Conservation (phyloP, 2,329 filamentous ascomycete species). For the Aaosphaeria pasadenensis region DNA sequence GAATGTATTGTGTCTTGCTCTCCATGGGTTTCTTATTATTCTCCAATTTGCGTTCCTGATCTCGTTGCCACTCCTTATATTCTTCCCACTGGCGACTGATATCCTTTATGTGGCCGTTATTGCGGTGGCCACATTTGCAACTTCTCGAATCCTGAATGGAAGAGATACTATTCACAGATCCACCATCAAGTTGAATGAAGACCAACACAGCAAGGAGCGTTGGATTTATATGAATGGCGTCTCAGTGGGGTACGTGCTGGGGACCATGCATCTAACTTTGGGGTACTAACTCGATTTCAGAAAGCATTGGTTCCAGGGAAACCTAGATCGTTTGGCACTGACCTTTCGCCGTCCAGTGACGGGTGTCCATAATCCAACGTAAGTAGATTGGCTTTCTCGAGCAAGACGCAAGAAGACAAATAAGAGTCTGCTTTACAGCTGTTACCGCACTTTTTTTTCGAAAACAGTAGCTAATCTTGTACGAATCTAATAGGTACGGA, state of each 20-base stretch:
- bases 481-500: slow-evolving; percentile 40
- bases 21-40: slow-evolving; percentile 5
- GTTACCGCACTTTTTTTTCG: no score
- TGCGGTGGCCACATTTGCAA: slow-evolving; percentile 23
- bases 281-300: slow-evolving; percentile 2
- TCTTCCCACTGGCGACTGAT: slow-evolving; percentile 43
- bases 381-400: no score
- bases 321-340: slow-evolving; percentile 66
- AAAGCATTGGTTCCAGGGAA: slow-evolving; percentile 49
- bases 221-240: slow-evolving; percentile 84
- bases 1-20: slow-evolving; percentile 52
- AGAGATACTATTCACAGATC: slow-evolving; percentile 45
- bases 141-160: slow-evolving; percentile 37
- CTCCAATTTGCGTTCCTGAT: slow-evolving; percentile 53
- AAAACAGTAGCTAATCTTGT: no score
- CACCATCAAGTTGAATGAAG: slow-evolving; percentile 49
- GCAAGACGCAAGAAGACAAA: no score
- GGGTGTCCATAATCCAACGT: slow-evolving; percentile 72
- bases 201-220: slow-evolving; percentile 56
- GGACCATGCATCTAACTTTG: not conserved
- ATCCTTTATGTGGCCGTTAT: slow-evolving; percentile 26
- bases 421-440: no score
- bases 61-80: slow-evolving; percentile 50
- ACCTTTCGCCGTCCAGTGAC: slow-evolving; percentile 70
- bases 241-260: slow-evolving; percentile 53